phyloP scores from a whole-genome alignment of 2,329 filamentous ascomycete species.

The Ophiostoma pallidulum region DNA sequence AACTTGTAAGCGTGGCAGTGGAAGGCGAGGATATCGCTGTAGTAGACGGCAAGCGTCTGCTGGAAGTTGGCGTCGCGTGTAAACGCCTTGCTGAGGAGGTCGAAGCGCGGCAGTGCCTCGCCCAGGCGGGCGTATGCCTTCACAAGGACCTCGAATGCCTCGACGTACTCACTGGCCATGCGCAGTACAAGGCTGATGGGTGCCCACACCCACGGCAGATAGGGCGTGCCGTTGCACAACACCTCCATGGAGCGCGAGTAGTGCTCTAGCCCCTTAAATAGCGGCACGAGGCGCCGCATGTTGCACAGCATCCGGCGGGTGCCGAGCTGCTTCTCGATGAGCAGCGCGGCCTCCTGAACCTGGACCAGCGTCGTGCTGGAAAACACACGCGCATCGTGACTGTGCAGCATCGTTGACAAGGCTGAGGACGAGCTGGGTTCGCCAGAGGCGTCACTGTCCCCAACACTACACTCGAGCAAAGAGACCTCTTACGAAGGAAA shows the following conservation, averaged over 20 bases:
- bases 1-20: slow-evolving; percentile 38
- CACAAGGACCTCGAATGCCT: slow-evolving; percentile 34
- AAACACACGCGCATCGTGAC: slow-evolving; percentile 19
- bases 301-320: slow-evolving; percentile 31
- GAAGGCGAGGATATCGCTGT: slow-evolving; percentile 39
- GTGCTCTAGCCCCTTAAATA: slow-evolving; percentile 32
- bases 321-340: slow-evolving; percentile 32
- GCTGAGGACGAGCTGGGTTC: no score
- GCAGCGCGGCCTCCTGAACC: slow-evolving; percentile 27
- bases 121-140: slow-evolving; percentile 31
- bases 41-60: slow-evolving; percentile 32
- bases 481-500: no score
- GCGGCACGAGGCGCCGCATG: slow-evolving; percentile 32
- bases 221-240: slow-evolving; percentile 38
- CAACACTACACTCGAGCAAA: no score
- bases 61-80: slow-evolving; percentile 27
- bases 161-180: slow-evolving; percentile 25
- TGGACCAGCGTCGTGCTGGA: slow-evolving; percentile 26
- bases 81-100: slow-evolving; percentile 25
- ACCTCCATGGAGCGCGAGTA: slow-evolving; percentile 34
- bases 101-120: slow-evolving; percentile 29
- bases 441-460: no score
- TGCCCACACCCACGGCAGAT: slow-evolving; percentile 37
- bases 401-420: no score
- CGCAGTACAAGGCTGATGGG: slow-evolving; percentile 30